phyloP scores from a whole-genome alignment of 768 basidiomycete genomes.

The Daedaleopsis nitida region DNA sequence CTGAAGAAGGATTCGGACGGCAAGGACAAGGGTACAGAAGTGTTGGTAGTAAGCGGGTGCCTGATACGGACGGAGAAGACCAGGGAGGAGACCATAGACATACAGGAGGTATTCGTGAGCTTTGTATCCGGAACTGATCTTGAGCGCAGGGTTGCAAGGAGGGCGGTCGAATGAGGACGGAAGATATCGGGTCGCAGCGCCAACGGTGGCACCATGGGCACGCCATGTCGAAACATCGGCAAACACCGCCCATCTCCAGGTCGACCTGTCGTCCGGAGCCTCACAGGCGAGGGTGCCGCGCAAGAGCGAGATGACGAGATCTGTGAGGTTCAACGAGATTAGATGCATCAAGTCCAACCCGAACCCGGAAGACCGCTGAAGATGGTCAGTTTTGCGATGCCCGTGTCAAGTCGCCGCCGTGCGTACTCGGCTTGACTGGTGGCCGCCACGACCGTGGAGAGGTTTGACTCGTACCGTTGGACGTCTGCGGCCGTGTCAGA shows the following conservation, averaged over 20 bases:
- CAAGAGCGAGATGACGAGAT: constrained; percentile 36
- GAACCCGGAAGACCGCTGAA: constrained; percentile 30
- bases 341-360: constrained; percentile 43
- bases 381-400: constrained; percentile 41
- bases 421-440: constrained; percentile 30
- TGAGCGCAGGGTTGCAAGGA: constrained; percentile 42
- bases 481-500: constrained; percentile 19
- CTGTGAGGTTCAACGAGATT: constrained; percentile 37
- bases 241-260: constrained; percentile 36
- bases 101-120: constrained; percentile 29
- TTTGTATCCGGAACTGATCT: constrained; percentile 38
- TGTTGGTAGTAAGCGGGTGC: constrained; percentile 26
- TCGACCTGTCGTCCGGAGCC: constrained; percentile 24
- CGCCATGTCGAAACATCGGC: constrained; percentile 31
- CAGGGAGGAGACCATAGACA: constrained; percentile 29
- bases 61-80: constrained; percentile 23
- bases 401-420: constrained; percentile 28
- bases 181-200: constrained; percentile 31
- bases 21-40: constrained; percentile 30
- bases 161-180: constrained; percentile 43
- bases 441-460: constrained; percentile 23
- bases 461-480: constrained; percentile 27
- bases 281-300: constrained; percentile 19
- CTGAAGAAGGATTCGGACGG: constrained; percentile 24
- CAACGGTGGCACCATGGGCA: constrained; percentile 38